Evolutionary conservation across 108 stramenopile genomes (phyloP).

Genomic region (Nitzschia putrida): DNA sequence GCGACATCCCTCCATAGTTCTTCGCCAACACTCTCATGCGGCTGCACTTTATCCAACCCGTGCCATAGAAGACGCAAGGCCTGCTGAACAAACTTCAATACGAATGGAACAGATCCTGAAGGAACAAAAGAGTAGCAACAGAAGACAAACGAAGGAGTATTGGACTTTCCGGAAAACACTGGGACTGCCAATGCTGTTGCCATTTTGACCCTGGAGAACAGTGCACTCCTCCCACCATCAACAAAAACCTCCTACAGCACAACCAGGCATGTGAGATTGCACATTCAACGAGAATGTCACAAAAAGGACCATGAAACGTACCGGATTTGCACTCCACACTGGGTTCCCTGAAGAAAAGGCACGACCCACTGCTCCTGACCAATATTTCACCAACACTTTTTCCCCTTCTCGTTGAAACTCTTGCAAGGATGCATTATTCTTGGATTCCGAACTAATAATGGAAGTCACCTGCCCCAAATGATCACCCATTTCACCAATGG

Average conservation of each 20-base stretch:
- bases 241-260: conserved; percentile 54
- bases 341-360: conserved; percentile 82
- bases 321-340: conserved; percentile 83
- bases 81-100: conserved; percentile 88
- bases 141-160: conserved; percentile 73
- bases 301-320: conserved; percentile 25
- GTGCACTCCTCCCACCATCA: conserved; percentile 52
- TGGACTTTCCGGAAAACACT: conserved; percentile 64
- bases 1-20: conserved; percentile 78
- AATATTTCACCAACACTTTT: conserved; percentile 55
- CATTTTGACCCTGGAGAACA: conserved; percentile 66
- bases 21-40: conserved; percentile 68
- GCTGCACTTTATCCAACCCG: conserved; percentile 74
- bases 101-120: conserved; percentile 76
- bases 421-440: conserved; percentile 48
- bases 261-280: neutral
- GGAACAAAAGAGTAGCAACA: conserved; percentile 77
- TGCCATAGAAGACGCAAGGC: conserved; percentile 80
- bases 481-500: conserved; percentile 39
- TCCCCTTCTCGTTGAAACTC: conserved; percentile 49
- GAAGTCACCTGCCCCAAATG: conserved; percentile 59
- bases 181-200: conserved; percentile 82
- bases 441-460: conserved; percentile 51
- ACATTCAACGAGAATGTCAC: neutral
- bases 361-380: conserved; percentile 85